phyloP scores from a whole-genome alignment of 2,329 filamentous ascomycete genomes.

The Sclerotinia sclerotiorum region DNA sequence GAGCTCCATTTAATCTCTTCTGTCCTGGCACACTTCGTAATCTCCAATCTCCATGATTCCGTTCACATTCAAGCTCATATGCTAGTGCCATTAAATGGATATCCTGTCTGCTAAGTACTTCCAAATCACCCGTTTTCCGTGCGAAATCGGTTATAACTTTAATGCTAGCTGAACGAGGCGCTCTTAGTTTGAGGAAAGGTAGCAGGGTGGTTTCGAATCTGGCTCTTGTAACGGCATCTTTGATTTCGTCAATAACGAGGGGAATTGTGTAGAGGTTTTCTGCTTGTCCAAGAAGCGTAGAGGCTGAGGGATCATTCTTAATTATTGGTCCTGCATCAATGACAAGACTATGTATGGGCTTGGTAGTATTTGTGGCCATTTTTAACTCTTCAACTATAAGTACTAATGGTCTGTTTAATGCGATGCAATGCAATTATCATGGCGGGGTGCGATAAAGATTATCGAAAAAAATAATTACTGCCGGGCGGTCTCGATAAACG shows the following conservation, averaged over 20 bases:
- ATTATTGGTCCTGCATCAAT: conserved; percentile 92
- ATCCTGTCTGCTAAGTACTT: conserved; percentile 86
- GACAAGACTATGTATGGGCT: conserved; percentile 78
- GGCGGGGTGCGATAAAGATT: conserved; percentile 28
- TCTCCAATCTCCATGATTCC: conserved; percentile 86
- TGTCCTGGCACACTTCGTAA: conserved; percentile 77
- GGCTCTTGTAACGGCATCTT: conserved; percentile 76
- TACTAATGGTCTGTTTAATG: background rate
- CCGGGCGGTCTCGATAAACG: conserved; percentile 20
- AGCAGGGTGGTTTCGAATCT: conserved; percentile 81
- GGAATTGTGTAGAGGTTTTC: conserved; percentile 81
- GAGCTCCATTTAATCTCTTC: conserved; percentile 71
- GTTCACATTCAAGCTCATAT: conserved; percentile 92
- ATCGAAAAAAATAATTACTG: conserved; percentile 24
- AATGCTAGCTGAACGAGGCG: conserved; percentile 73
- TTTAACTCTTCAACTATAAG: conserved; percentile 15
- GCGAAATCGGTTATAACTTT: conserved; percentile 82
- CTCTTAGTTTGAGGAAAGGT: conserved; percentile 79
- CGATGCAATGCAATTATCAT: conserved; percentile 12
- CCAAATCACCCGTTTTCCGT: conserved; percentile 81
- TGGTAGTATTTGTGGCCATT: conserved; percentile 45
- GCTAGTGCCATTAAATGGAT: conserved; percentile 84
- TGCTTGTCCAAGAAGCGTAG: conserved; percentile 74
- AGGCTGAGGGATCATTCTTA: conserved; percentile 85
- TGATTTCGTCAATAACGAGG: conserved; percentile 81